Evolutionary conservation across 78 protist species (phyloP), one percentile per base, ranked within the genome.

Genomic region (Planoprotostelium fungivorum): DNA sequence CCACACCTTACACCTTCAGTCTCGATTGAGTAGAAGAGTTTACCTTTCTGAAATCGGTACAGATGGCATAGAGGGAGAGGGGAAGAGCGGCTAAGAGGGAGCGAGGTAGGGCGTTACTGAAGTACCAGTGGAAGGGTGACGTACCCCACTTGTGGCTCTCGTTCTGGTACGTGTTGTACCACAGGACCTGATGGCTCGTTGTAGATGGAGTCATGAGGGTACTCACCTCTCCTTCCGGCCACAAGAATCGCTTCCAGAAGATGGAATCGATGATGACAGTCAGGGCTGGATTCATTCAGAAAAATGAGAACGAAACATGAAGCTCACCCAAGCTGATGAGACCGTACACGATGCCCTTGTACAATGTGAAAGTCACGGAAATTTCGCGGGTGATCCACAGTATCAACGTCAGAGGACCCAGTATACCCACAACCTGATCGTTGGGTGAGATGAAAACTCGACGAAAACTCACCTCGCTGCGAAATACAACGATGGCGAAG

Each of bases 211-310:
- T 51, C 31, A 51, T 51, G 73, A 51, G 31, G 73, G 5, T n/a
- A 25, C 73, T 89, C 38, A 97, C 99, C 35, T 93, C 96, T n/a
- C 89, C 93, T 38, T 98, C 99, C 1, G 99, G 98, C 96, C 97
- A 97, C 16, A 96, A 28, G 37, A 0, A 5, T 36, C 95, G 85
- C 28, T 89, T 37, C 98, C 99, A 97, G 37, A 97, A 91, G 9
- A 83, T 34, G 34, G 96, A 91, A 85, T 97, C 98, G 63, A 97
- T 1, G 37, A 34, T 25, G 0, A 94, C 84, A n/a, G 93, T 35
- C 86, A 51, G 34, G 34, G 36, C 34, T 9, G 89, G 31, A 0
- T n/a, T n/a, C n/a, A n/a, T n/a, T n/a, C n/a, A n/a, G n/a, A n/a
- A n/a, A n/a, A n/a, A 89, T 87, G 1, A 28, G 0, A 0, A 38